Evolutionary conservation across 2,329 filamentous ascomycete genomes (phyloP).

Genomic region (Colletotrichum liaoningense): DNA sequence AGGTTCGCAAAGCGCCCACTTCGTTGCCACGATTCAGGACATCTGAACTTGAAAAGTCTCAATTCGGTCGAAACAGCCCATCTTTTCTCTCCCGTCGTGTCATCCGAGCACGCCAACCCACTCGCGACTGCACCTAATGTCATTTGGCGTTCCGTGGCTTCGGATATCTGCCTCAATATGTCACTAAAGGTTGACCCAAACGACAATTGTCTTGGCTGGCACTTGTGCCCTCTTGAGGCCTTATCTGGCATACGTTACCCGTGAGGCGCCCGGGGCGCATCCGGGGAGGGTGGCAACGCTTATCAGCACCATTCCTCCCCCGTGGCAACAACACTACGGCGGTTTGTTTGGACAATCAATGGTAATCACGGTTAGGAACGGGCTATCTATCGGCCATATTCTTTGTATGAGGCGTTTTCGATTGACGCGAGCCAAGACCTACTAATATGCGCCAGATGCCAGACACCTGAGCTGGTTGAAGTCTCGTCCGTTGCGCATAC

Average conservation of each 20-base stretch:
- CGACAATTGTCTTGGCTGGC: background rate
- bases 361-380: conserved; percentile 16
- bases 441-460: background rate
- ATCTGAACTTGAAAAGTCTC: background rate
- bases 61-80: conserved; percentile 2
- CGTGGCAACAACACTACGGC: background rate
- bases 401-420: conserved; percentile 17
- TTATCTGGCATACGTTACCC: conserved; percentile 7
- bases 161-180: conserved; percentile 33
- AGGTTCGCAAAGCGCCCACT: background rate
- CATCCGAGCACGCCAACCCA: background rate
- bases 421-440: conserved; percentile 25
- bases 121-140: background rate
- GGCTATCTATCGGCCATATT: conserved; percentile 27
- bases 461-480: background rate
- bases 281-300: background rate
- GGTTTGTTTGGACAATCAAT: conserved; percentile 1
- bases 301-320: background rate
- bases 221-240: background rate
- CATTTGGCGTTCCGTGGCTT: conserved; percentile 20
- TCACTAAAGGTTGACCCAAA: conserved; percentile 15
- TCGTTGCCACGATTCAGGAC: background rate
- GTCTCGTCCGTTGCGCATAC: background rate
- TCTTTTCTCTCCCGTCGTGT: background rate
- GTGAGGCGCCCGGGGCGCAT: background rate